Evolutionary conservation across 2,329 filamentous ascomycete species (phyloP).

Genomic region (Colletotrichum siamense): DNA sequence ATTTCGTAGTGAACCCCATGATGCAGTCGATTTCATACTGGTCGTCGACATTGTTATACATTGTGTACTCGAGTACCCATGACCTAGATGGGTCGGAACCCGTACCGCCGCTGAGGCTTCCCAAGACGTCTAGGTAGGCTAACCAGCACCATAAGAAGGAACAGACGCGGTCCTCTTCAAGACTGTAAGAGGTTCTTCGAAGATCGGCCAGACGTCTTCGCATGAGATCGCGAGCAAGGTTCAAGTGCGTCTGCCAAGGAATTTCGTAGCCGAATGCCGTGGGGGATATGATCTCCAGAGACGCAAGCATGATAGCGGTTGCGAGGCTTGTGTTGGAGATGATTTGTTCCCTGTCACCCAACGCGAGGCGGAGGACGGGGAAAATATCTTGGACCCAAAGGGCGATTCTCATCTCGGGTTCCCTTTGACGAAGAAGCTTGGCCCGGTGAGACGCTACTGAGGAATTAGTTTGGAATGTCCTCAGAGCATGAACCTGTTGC

Average conservation of each 20-base stretch:
- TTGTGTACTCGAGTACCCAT: constrained; percentile 55
- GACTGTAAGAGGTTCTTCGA: constrained; percentile 36
- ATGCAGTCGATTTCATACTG: constrained; percentile 80
- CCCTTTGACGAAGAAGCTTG: constrained; percentile 73
- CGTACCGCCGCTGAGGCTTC: constrained; percentile 68
- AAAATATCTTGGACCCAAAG: constrained; percentile 83
- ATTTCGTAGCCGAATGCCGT: constrained; percentile 82
- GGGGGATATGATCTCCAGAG: constrained; percentile 82
- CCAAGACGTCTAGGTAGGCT: constrained; percentile 82
- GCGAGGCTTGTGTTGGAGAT: constrained; percentile 78
- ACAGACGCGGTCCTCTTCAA: constrained; percentile 62
- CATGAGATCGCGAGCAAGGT: constrained; percentile 78
- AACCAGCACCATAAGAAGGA: constrained; percentile 85
- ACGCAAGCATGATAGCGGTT: constrained; percentile 84
- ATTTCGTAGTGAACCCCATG: constrained; percentile 77
- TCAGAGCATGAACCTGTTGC: background rate
- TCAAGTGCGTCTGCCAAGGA: constrained; percentile 81
- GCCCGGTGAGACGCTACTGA: constrained; percentile 75
- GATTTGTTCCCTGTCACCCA: constrained; percentile 64
- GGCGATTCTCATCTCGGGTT: constrained; percentile 80
- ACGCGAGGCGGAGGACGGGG: constrained; percentile 70
- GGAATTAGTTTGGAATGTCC: background rate
- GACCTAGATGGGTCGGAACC: constrained; percentile 55
- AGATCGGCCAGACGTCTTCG: constrained; percentile 58
- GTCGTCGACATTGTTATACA: constrained; percentile 56